Evolutionary conservation across 371 early-diverging fungal genomes (phyloP), one percentile per base, ranked within the genome.

Genomic region (Haplosporangium sp.): DNA sequence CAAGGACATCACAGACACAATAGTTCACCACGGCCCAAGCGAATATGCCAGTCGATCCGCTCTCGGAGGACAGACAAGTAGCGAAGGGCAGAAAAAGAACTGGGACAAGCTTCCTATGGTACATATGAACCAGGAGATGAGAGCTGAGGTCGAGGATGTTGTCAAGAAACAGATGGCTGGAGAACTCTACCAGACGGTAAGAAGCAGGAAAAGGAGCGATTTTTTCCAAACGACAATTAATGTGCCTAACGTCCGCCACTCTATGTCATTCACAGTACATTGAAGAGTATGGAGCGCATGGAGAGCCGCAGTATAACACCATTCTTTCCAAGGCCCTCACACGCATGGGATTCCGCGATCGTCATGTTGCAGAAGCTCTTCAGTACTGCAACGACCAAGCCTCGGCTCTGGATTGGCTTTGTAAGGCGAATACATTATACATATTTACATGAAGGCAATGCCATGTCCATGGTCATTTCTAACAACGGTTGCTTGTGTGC

Each of bases 381-480:
- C 83, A 82, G 38, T 90, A 89, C 74, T 83, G 88, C 47, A 64
- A 71, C 9, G 85, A 89, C 60, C 81, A 80, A 10, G 82, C 83
- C 1, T 67, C 82, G 1, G 91, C 93, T 1, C 73, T 95, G n/a
- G 93, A 95, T 63, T 96, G 96, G 96, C 84, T 96, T n/a, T 92
- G 93, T 87, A 85, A 83, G 87, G 23, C 29, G 20, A 29, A 29
- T 29, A 4, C 29, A 29, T 29, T 29, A 29, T 29, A 4, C 29
- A 4, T 29, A 29, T 29, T 29, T 29, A 29, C 29, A 29, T 29
- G 29, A 29, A 29, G 29, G 29, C 29, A 29, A 29, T 29, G 29
- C 29, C 29, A 29, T 29, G 29, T 29, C 29, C 4, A 29, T 29
- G 29, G 1, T 29, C 29, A 29, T 4, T 29, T 29, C 29, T 29